A percentile compares a stretch with the other conserved stretches of the same genome.
Evolutionary conservation across 2,329 filamentous ascomycete species (phyloP).

Genomic region (Ophiostoma novo-ulmi): DNA sequence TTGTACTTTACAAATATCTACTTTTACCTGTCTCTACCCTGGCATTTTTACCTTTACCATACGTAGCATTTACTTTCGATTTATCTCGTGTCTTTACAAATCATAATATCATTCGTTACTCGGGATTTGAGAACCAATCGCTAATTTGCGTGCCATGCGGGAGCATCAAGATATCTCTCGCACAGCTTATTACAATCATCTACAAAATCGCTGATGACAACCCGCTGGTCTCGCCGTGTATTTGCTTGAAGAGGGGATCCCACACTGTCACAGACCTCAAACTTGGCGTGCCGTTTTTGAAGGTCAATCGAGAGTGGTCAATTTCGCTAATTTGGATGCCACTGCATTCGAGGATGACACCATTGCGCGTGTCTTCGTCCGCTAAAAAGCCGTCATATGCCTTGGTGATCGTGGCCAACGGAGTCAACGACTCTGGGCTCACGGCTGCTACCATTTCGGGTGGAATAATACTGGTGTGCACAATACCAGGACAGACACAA

Average conservation of each 20-base stretch:
- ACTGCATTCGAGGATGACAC: background rate
- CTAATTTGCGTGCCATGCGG: background rate
- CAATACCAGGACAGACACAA: slow-evolving; percentile 44
- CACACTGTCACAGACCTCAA: slow-evolving; percentile 35
- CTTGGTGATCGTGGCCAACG: slow-evolving; percentile 28
- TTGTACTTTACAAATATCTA: background rate
- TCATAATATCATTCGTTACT: background rate
- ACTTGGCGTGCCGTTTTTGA: background rate
- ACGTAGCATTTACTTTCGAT: background rate
- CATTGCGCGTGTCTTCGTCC: background rate
- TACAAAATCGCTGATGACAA: background rate
- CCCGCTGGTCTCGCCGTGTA: slow-evolving; percentile 3
- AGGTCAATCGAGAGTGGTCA: background rate
- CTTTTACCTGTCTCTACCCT: background rate
- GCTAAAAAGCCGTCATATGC: background rate
- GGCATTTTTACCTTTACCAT: background rate
- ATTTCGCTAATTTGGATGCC: background rate
- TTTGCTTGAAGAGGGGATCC: background rate
- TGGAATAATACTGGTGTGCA: slow-evolving; percentile 43
- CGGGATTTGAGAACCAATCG: background rate
- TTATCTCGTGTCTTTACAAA: background rate
- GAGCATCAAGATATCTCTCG: background rate
- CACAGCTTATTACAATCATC: background rate
- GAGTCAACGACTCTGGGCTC: slow-evolving; percentile 38
- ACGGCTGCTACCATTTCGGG: slow-evolving; percentile 42